Evolutionary conservation across 225 moss, liverwort and hornwort genomes (phyloP).

Genomic region (Sphagnum tenellum): DNA sequence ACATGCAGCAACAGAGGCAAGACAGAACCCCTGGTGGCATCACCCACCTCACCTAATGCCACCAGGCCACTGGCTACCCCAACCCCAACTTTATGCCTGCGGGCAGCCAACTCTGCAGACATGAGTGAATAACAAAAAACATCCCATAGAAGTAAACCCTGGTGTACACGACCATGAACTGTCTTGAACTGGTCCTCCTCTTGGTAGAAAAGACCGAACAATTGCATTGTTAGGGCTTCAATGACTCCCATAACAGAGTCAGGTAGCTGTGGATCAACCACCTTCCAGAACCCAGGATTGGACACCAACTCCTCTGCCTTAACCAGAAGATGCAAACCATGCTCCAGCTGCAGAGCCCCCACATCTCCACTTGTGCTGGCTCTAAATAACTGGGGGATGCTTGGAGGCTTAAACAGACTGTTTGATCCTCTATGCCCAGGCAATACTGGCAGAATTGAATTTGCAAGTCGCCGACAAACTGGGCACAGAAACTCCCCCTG

Average conservation of each 20-base stretch:
- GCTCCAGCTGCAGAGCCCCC: conserved; percentile 41
- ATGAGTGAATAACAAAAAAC: conserved; percentile 80
- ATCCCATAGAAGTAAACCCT: conserved; percentile 86
- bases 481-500: conserved; percentile 98
- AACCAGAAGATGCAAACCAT: conserved; percentile 60
- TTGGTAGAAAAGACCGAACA: conserved; percentile 53
- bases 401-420: conserved; percentile 16
- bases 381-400: conserved; percentile 21
- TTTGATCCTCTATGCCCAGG: conserved; percentile 38
- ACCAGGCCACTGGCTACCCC: conserved; percentile 53
- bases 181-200: conserved; percentile 54
- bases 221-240: conserved; percentile 59
- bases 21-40: conserved; percentile 75
- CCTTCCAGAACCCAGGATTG: conserved; percentile 71
- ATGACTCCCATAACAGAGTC: conserved; percentile 56
- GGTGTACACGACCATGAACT: conserved; percentile 60
- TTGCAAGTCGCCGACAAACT: conserved; percentile 86
- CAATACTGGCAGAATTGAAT: conserved; percentile 72
- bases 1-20: conserved; percentile 76
- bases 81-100: conserved; percentile 34
- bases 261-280: conserved; percentile 59
- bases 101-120: conserved; percentile 80
- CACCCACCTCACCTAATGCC: conserved; percentile 63
- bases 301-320: conserved; percentile 74
- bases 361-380: background rate